Conservation (phyloP, 2,329 filamentous ascomycete genomes). For the Aspergillus fischeri region DNA sequence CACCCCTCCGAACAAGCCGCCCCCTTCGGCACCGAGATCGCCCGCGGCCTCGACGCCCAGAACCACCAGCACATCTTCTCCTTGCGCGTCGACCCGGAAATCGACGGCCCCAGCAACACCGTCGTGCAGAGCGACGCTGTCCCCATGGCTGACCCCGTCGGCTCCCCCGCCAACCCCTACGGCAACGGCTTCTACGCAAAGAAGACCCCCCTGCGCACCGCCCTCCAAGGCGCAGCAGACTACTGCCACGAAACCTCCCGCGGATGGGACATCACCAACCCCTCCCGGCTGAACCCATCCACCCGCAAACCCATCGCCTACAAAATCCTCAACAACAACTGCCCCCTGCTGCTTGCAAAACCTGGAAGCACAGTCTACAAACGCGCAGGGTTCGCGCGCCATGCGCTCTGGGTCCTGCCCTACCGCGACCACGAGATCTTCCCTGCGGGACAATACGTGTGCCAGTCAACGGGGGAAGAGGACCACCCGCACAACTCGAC, state of each 20-base stretch:
- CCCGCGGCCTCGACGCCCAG: constrained; percentile 82
- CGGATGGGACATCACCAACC: constrained; percentile 26
- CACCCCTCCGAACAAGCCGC: constrained; percentile 70
- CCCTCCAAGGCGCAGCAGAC: constrained; percentile 46
- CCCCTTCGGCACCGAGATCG: constrained; percentile 86
- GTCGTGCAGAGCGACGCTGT: constrained; percentile 51
- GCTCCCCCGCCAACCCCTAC: constrained; percentile 65
- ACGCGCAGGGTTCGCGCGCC: constrained; percentile 55
- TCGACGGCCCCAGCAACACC: constrained; percentile 79
- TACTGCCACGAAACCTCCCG: constrained; percentile 49
- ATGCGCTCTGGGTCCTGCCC: constrained; percentile 56
- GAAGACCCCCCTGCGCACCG: constrained; percentile 38
- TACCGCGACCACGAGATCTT: constrained; percentile 57
- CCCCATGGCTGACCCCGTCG: constrained; percentile 4
- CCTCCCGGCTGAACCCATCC: constrained; percentile 19
- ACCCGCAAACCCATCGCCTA: constrained; percentile 24
- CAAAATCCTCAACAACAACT: constrained; percentile 26
- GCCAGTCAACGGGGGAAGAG: constrained; percentile 49
- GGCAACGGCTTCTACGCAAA: constrained; percentile 55
- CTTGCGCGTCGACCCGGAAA: constrained; percentile 75
- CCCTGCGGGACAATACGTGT: constrained; percentile 57
- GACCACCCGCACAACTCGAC: constrained; percentile 44
- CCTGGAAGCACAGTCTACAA: constrained; percentile 54
- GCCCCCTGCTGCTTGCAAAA: constrained; percentile 42
- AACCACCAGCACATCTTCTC: constrained; percentile 95